Evolutionary conservation across 2,329 filamentous ascomycete genomes (phyloP), one percentile per base, ranked within the genome.

Genomic region (Ascosphaera pollenicola): DNA sequence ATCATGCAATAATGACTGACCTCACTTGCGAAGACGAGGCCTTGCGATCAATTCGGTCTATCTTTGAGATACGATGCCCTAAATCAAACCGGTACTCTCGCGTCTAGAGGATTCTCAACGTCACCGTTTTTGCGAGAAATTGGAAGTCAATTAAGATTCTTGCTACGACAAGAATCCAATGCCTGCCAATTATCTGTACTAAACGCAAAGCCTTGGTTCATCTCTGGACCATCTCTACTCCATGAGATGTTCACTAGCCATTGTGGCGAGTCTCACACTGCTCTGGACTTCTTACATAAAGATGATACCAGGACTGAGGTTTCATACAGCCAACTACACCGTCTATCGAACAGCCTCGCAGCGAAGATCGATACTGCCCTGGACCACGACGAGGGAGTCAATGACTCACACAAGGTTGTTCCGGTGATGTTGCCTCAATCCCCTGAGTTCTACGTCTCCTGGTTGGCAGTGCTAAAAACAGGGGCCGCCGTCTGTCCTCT

Each of bases 401-500:
- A 40, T 8, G 8, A 35, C 16, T 44, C 39, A 24, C 43, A 42
- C 17, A 40, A 42, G 16, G 61, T 92, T 28, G 65, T 93, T 30
- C 84, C 85, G 0, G 60, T 93, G 2, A 65, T 92, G 16, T 57
- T 91, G 13, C 75, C 78, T 2, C 85, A 93, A 57, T 78, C 71
- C 11, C 72, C 76, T 8, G 67, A 75, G 36, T 65, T 94, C 17
- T 93, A 93, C 55, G 66, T 89, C 41, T 66, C 80, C 1, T 69
- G 81, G 44, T 56, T 93, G 35, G 83, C 77, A 3, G 70, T 87
- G 39, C 62, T 93, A 36, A 84, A 85, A 54, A 74, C 75, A 10
- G 85, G 85, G 5, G 80, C 70, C 28, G 82, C 82, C 0, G 93
- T 93, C 49, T 93, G 84, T 46, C 84, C 85, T 0, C 60, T 94